A percentile compares a stretch with the other conserved stretches of the same genome.
phyloP scores from a whole-genome alignment of 139 green algal genomes.

The Chlorella vulgaris region DNA sequence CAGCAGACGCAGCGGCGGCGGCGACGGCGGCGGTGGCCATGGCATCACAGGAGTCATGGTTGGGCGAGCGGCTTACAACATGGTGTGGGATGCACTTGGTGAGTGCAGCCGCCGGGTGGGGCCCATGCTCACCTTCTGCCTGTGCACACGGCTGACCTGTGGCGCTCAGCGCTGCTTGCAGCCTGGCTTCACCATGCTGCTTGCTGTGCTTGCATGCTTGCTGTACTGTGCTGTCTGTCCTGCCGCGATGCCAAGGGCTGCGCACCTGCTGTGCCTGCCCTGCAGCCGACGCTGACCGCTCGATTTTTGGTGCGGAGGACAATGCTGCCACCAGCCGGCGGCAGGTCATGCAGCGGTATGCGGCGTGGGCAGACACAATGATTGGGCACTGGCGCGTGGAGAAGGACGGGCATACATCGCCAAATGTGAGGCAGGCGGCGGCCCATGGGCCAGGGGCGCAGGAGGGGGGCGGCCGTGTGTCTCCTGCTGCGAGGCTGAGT shows the following conservation, averaged over 20 bases:
- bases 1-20: not conserved
- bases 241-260: no score
- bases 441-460: no score
- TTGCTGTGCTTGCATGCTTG: not conserved
- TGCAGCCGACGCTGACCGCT: conserved; percentile 67
- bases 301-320: conserved; percentile 66
- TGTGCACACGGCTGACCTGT: not conserved
- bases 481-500: no score
- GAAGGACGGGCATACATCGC: conserved; percentile 23
- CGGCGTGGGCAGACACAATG: conserved; percentile 74
- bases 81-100: conserved; percentile 80
- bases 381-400: conserved; percentile 59
- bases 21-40: no score
- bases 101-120: not conserved
- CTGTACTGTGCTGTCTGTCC: not conserved
- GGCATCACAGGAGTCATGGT: conserved; percentile 91
- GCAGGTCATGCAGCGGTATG: conserved; percentile 78
- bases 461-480: no score
- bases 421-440: not conserved
- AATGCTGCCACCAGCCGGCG: conserved; percentile 70
- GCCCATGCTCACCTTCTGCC: not conserved
- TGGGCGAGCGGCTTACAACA: conserved; percentile 85
- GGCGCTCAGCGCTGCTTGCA: no score
- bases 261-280: not conserved
- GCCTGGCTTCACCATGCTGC: not conserved